Percentiles rank a stretch among this genome's conserved stretches.
These are phyloP conservation scores for Neurospora cerealis DNA, from an alignment of 495 filamentous ascomycete species.

Conservation along the genomic window DNA sequence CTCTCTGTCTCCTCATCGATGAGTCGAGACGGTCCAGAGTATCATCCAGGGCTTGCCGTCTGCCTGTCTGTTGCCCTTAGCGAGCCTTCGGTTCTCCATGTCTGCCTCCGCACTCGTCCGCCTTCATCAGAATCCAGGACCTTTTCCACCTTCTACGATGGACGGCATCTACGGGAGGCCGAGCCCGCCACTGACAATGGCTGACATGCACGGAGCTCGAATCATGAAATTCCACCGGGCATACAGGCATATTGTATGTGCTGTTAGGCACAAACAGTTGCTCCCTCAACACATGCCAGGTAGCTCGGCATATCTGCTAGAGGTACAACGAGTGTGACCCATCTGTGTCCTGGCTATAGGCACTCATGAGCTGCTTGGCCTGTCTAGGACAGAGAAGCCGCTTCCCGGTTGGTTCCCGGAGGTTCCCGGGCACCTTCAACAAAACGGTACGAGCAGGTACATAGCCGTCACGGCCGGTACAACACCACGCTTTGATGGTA, in stretches of 20 bases:
- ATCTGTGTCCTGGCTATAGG: neutral
- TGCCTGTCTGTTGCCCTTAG: neutral
- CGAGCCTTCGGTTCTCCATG: neutral
- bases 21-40: neutral
- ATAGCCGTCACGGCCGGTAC: constrained; percentile 10
- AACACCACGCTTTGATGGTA: neutral
- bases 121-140: neutral
- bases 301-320: neutral
- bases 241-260: neutral
- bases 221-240: neutral
- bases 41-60: neutral
- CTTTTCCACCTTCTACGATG: neutral
- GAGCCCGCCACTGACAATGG: neutral
- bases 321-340: neutral
- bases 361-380: neutral
- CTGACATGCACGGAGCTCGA: neutral
- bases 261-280: neutral
- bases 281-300: neutral
- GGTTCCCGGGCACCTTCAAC: constrained; percentile 2
- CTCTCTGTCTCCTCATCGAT: neutral
- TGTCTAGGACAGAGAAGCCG: neutral
- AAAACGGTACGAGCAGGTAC: constrained; percentile 16
- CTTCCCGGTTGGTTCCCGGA: neutral
- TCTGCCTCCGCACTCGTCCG: neutral
- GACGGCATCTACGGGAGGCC: neutral